These are phyloP conservation scores for Rhynchospora tenuis DNA, from an alignment of 176 grass and related monocot genomes.

Conservation along the genomic window DNA sequence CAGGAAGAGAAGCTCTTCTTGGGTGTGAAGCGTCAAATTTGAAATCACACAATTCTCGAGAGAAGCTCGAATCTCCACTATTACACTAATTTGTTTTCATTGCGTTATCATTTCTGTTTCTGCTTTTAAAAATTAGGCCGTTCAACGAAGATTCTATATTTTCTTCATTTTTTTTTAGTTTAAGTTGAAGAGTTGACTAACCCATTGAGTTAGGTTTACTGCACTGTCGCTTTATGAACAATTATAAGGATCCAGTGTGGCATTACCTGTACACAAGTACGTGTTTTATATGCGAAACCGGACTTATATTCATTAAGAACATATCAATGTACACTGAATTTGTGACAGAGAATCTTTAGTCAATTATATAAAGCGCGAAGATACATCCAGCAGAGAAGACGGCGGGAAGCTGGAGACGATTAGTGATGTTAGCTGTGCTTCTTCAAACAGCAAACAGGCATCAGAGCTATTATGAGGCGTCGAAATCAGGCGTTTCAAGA, in stretches of 20 bases:
- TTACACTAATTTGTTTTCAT: background rate
- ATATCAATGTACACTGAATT: background rate
- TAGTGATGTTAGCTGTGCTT: background rate
- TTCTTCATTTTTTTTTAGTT: background rate
- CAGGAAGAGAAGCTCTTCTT: background rate
- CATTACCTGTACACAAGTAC: background rate
- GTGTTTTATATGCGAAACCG: background rate
- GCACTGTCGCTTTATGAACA: background rate
- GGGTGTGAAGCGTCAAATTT: slow-evolving; percentile 1
- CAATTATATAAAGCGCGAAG: background rate
- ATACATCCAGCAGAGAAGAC: background rate
- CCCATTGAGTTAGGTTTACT: slow-evolving; percentile 13
- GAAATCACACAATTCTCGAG: background rate
- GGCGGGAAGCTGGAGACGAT: background rate
- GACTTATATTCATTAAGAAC: background rate
- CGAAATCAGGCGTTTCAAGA: background rate
- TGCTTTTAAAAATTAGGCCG: slow-evolving; percentile 4
- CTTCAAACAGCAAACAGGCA: background rate
- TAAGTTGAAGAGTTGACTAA: slow-evolving; percentile 4
- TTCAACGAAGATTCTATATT: slow-evolving; percentile 12
- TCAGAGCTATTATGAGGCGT: background rate
- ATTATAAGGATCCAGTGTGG: background rate
- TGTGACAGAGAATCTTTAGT: background rate
- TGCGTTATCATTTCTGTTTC: background rate
- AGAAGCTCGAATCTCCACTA: slow-evolving; percentile 26